Conservation (phyloP, 768 basidiomycete species). For the Psilocybe sp. region DNA sequence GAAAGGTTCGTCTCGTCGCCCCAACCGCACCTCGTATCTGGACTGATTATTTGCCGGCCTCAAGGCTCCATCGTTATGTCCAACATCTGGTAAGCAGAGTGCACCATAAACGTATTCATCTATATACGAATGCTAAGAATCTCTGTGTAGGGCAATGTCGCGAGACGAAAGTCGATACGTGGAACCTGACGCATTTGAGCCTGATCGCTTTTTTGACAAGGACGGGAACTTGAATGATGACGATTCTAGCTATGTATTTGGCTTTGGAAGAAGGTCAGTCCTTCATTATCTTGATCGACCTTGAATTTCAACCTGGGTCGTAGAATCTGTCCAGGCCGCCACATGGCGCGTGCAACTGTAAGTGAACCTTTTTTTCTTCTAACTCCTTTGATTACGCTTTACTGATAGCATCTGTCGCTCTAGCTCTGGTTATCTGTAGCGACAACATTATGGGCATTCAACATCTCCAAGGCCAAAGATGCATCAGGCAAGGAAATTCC, state of each 20-base stretch:
- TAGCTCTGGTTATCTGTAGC: slow-evolving; percentile 22
- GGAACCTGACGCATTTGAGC: slow-evolving; percentile 31
- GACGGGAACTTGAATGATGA: too few species aligned
- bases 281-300: neutral
- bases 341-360: slow-evolving; percentile 15
- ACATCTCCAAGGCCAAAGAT: slow-evolving; percentile 24
- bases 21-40: too few species aligned
- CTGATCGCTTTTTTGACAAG: slow-evolving; percentile 28
- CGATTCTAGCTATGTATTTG: slow-evolving; percentile 20
- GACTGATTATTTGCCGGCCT: too few species aligned
- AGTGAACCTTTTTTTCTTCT: neutral
- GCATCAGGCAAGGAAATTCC: slow-evolving; percentile 21
- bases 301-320: neutral
- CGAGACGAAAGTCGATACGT: slow-evolving; percentile 26
- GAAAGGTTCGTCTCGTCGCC: slow-evolving; percentile 8
- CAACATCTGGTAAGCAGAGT: too few species aligned
- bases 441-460: slow-evolving; percentile 24
- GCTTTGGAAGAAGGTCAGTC: slow-evolving; percentile 27
- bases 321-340: slow-evolving; percentile 17
- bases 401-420: neutral
- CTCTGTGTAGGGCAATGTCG: slow-evolving; percentile 25
- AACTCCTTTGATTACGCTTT: neutral
- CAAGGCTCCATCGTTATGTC: too few species aligned
- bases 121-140: too few species aligned
- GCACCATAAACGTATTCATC: too few species aligned